Percentiles rank a stretch among this genome's conserved stretches.
These are phyloP conservation scores for Spergularia marina DNA, from an alignment of 148 eudicot species.

Conservation along the genomic window DNA sequence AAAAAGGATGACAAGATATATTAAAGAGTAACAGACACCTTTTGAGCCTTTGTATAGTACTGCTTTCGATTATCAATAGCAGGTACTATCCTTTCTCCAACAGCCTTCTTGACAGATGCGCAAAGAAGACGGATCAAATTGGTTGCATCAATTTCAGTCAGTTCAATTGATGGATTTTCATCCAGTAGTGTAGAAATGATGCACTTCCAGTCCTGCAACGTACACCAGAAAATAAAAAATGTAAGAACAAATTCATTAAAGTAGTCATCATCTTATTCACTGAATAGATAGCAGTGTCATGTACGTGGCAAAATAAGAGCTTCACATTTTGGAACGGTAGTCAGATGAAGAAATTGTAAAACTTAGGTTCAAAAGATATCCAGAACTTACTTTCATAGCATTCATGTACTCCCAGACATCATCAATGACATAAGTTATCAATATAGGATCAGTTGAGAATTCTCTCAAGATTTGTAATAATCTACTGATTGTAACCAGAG, in stretches of 20 bases:
- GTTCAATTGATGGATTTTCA: conserved; percentile 74
- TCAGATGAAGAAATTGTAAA: neutral
- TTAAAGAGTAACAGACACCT: conserved; percentile 33
- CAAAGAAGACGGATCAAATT: conserved; percentile 84
- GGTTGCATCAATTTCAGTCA: conserved; percentile 81
- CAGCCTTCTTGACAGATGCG: conserved; percentile 86
- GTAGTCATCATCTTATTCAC: conserved; percentile 1
- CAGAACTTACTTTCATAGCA: conserved; percentile 80
- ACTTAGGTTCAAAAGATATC: neutral
- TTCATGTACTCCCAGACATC: conserved; percentile 98
- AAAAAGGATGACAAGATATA: neutral
- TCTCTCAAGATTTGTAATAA: conserved; percentile 88
- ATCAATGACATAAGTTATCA: conserved; percentile 87
- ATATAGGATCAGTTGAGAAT: conserved; percentile 76
- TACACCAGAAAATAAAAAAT: conserved; percentile 11
- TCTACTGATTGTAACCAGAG: conserved; percentile 76
- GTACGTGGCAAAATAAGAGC: conserved; percentile 6
- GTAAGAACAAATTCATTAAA: neutral
- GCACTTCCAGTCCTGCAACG: conserved; percentile 86
- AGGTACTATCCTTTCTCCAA: conserved; percentile 92
- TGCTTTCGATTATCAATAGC: conserved; percentile 85
- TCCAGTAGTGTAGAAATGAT: conserved; percentile 72
- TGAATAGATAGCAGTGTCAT: neutral
- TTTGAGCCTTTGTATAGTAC: conserved; percentile 75
- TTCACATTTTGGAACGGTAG: neutral